Evolutionary conservation across 2,329 filamentous ascomycete genomes (phyloP), one percentile per base, ranked within the genome.

Genomic region (Fusarium duplospermum): DNA sequence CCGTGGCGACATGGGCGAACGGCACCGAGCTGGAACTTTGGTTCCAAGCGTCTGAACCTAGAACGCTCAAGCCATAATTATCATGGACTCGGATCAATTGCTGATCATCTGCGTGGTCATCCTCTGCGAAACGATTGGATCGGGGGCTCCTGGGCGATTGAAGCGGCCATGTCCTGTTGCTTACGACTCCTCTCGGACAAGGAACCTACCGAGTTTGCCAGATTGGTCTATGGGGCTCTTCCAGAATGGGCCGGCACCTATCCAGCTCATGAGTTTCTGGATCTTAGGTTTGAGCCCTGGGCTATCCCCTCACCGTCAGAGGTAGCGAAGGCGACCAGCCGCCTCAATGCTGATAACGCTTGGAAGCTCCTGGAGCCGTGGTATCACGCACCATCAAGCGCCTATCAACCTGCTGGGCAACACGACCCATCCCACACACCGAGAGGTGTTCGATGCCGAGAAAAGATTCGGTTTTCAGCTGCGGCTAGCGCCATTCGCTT

Each of bases 401-500:
- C 24, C 24, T 5, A 24, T 24, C 24, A 24, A 5, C 29, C 35
- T 13, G 6, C 9, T 24, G 11, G 22, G 3, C 22, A 7, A 5
- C 8, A 14, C 5, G 24, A 24, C 24, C 20, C 5, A 57, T 57
- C 20, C 4, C 16, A 18, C 13, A 22, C 4, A 4, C 10, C 52
- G 6, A 35, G 6, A 4, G 31, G 20, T 3, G n/a, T 22, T 1
- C 27, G 67, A 2, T 16, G 29, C 6, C 64, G 66, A 0, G 70
- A 73, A 4, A 70, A 61, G 33, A 24, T 61, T 0, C 16, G 38
- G 4, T 76, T 73, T 18, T 77, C 73, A 3, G 75, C 75, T 5
- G 27, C 64, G 0, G 58, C 75, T 6, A 35, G 14, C 0, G 67
- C 71, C 1, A 58, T 76, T 4, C 66, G 35, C 3, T 77, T 77